These are phyloP conservation scores for Rhizopus microsporus DNA, from an alignment of 371 early-diverging fungal genomes.

Conservation along the genomic window DNA sequence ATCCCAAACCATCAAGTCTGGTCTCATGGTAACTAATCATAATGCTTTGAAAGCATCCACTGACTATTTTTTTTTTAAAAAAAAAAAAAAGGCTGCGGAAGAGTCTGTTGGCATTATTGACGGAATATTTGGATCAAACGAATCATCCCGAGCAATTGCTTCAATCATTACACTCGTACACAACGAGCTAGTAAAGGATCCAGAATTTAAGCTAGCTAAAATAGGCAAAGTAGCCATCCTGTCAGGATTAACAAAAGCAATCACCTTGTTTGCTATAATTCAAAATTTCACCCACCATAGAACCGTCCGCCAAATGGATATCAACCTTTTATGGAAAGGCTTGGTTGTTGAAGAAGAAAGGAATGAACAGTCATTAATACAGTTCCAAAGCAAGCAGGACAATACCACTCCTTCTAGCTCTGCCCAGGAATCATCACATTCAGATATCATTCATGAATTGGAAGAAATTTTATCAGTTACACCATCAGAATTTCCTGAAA, in stretches of 20 bases:
- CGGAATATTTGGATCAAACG: slow-evolving; percentile 89
- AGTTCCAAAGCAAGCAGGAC: slow-evolving; percentile 9
- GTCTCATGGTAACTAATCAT: slow-evolving; percentile 57
- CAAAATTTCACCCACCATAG: slow-evolving; percentile 78
- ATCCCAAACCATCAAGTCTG: slow-evolving; percentile 67
- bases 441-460: slow-evolving; percentile 41
- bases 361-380: slow-evolving; percentile 27
- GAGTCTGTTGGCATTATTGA: slow-evolving; percentile 90
- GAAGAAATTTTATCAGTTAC: slow-evolving; percentile 31
- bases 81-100: slow-evolving; percentile 66
- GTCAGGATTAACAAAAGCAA: slow-evolving; percentile 75
- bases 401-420: not conserved
- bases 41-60: not conserved
- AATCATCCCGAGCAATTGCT: slow-evolving; percentile 85
- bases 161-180: slow-evolving; percentile 78
- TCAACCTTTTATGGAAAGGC: slow-evolving; percentile 57
- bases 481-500: not conserved
- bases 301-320: slow-evolving; percentile 48
- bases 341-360: slow-evolving; percentile 48
- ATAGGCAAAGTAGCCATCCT: slow-evolving; percentile 71
- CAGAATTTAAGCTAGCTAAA: slow-evolving; percentile 63
- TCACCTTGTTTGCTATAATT: slow-evolving; percentile 83
- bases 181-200: slow-evolving; percentile 74
- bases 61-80: not conserved
- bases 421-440: slow-evolving; percentile 5